Evolutionary conservation across 257 asterid species (phyloP).

Genomic region (Salvia hispanica): DNA sequence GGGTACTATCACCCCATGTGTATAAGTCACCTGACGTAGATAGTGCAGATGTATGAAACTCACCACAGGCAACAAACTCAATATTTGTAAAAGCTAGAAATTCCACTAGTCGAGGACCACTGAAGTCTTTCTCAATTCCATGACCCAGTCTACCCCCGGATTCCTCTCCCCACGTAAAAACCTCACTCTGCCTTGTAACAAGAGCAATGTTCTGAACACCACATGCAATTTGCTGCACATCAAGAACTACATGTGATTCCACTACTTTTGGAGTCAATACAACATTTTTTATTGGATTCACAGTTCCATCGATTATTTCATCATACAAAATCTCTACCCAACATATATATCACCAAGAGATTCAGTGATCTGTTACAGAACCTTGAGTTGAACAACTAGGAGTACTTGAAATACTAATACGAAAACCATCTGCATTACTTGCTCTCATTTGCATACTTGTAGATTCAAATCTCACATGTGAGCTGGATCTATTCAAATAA

Average conservation of each 20-base stretch:
- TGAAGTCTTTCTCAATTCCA: conserved; percentile 70
- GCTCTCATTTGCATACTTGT: conserved; percentile 86
- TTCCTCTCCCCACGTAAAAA: conserved; percentile 97
- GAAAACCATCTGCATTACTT: conserved; percentile 85
- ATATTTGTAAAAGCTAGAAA: conserved; percentile 69
- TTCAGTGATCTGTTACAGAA: conserved; percentile 85
- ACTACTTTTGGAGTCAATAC: conserved; percentile 66
- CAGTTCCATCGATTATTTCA: conserved; percentile 56
- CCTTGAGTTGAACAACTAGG: conserved; percentile 94
- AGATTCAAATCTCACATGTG: conserved; percentile 76
- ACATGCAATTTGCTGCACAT: conserved; percentile 80
- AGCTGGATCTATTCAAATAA: conserved; percentile 33
- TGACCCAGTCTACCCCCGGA: conserved; percentile 93
- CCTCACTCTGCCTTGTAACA: conserved; percentile 91
- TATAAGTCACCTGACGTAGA: conserved; percentile 79
- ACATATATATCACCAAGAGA: conserved; percentile 87
- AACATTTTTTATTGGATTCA: conserved; percentile 61
- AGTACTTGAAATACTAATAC: conserved; percentile 91
- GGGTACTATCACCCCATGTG: conserved; percentile 94
- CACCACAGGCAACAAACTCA: conserved; percentile 84
- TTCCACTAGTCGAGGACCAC: conserved; percentile 76
- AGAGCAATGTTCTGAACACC: conserved; percentile 83
- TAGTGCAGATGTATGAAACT: conserved; percentile 81
- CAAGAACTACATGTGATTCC: conserved; percentile 81
- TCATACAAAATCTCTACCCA: conserved; percentile 97